These are phyloP conservation scores for Helichrysum umbraculigerum DNA, from an alignment of 129 eudicot species.

Conservation along the genomic window DNA sequence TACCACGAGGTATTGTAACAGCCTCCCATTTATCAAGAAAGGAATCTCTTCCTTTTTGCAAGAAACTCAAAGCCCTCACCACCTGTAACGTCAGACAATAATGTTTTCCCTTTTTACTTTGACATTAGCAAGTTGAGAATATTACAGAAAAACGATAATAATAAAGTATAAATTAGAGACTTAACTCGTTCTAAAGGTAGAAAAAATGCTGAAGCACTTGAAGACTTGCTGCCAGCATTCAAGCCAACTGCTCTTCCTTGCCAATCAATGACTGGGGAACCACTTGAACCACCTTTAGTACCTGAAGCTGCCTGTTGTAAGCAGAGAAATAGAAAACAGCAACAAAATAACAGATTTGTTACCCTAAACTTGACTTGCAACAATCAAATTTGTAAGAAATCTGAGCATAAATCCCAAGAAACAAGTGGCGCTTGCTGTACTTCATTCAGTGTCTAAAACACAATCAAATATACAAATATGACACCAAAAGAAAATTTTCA, in stretches of 20 bases:
- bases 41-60: constrained; percentile 77
- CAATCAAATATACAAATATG: constrained; percentile 5
- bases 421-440: background rate
- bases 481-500: too few species aligned
- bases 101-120: background rate
- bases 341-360: background rate
- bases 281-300: constrained; percentile 99
- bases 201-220: constrained; percentile 97
- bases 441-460: background rate
- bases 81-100: constrained; percentile 52
- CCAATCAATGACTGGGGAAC: constrained; percentile 96
- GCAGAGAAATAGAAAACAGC: constrained; percentile 1
- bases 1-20: constrained; percentile 90
- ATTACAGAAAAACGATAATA: background rate
- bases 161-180: constrained; percentile 15
- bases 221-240: constrained; percentile 97
- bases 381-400: background rate
- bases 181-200: constrained; percentile 83
- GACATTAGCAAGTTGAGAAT: background rate
- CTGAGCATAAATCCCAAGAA: background rate
- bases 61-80: constrained; percentile 76
- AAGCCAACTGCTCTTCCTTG: constrained; percentile 96
- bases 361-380: constrained; percentile 16
- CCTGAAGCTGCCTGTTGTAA: constrained; percentile 91
- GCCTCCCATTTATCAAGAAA: constrained; percentile 73